These are phyloP conservation scores for Diaporthe citriasiana DNA, from an alignment of 2,329 filamentous ascomycete species.

Conservation along the genomic window DNA sequence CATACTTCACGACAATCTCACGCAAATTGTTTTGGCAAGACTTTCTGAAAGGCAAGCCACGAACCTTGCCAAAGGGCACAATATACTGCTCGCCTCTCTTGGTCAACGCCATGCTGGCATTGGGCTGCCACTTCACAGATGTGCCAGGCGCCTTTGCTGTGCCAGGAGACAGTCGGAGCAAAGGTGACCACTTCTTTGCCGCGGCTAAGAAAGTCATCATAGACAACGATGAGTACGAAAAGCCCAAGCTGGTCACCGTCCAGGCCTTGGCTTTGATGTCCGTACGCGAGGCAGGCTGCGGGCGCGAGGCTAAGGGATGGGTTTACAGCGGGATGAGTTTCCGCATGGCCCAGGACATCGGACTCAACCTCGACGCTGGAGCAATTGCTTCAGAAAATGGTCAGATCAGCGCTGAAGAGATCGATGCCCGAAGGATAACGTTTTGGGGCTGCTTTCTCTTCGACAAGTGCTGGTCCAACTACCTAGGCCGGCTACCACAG, in stretches of 20 bases:
- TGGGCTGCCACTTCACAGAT: constrained; percentile 94
- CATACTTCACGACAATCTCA: constrained; percentile 93
- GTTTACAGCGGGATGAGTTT: constrained; percentile 99
- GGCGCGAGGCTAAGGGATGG: constrained; percentile 95
- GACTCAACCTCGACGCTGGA: constrained; percentile 86
- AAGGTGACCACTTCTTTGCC: constrained; percentile 95
- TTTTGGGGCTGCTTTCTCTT: constrained; percentile 99
- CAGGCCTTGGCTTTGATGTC: constrained; percentile 97
- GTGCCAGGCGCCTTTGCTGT: constrained; percentile 79
- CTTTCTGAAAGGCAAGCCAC: constrained; percentile 79
- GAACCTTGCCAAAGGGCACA: constrained; percentile 65
- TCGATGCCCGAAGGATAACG: constrained; percentile 90
- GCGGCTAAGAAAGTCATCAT: constrained; percentile 92
- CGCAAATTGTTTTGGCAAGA: constrained; percentile 90
- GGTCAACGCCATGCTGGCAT: constrained; percentile 92
- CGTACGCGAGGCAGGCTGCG: constrained; percentile 94
- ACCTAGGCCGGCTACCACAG: constrained; percentile 91
- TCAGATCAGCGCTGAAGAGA: constrained; percentile 81
- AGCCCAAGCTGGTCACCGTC: constrained; percentile 87
- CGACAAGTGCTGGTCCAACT: constrained; percentile 99
- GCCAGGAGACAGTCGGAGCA: constrained; percentile 83
- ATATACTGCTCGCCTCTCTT: constrained; percentile 90
- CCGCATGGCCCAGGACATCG: constrained; percentile 95
- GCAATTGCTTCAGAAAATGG: constrained; percentile 71
- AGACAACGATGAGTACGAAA: constrained; percentile 94